Evolutionary conservation across 1,139 yeast species (phyloP), one percentile per base, ranked within the genome.

Genomic region (Taphrina populina): DNA sequence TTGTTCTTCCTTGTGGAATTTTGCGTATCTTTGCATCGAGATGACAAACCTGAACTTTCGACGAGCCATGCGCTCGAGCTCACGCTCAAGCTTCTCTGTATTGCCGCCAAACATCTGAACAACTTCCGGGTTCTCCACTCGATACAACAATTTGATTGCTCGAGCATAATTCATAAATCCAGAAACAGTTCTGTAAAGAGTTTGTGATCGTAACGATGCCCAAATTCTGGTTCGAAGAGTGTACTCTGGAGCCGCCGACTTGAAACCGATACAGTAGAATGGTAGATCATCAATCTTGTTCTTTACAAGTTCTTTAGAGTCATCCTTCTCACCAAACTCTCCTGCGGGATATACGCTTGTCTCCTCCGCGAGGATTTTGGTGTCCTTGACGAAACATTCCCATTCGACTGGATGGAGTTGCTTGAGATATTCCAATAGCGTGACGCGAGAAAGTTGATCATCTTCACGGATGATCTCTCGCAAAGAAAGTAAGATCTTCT

Each of bases 131-230:
- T 92, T 92, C 75, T 92, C 98, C 68, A 92, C 98, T 76, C 98
- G 88, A 79, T 92, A 92, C 65, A 92, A 81, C 71, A 92, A 80
- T 74, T 92, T 92, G 70, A 92, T 90, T 59, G 98, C 98, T 76
- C 97, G 86, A 26, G 97, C 94, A 71, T 92, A 92, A 75, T 92
- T 92, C 98, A 92, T 92, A 77, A 92, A 92, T 71, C 98, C 98
- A 63, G 97, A 88, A 59, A 92, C 96, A 63, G 98, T 92, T 77
- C 98, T 88, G 77, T 92, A 92, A 72, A 92, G 78, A 52, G 98
- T 92, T 77, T 92, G 98, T 53, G 97, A 92, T 74, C 97, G 86
- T 69, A 92, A 81, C 49, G 98, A 92, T 52, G 98, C 98, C 98
- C 98, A 92, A 67, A 92, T 92, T 78, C 98, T 83, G 10, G 98